A percentile compares a stretch with the other conserved stretches of the same genome.
These are phyloP conservation scores for Ustilago bromivora DNA, from an alignment of 1,284 basidiomycete genomes.

Conservation along the genomic window DNA sequence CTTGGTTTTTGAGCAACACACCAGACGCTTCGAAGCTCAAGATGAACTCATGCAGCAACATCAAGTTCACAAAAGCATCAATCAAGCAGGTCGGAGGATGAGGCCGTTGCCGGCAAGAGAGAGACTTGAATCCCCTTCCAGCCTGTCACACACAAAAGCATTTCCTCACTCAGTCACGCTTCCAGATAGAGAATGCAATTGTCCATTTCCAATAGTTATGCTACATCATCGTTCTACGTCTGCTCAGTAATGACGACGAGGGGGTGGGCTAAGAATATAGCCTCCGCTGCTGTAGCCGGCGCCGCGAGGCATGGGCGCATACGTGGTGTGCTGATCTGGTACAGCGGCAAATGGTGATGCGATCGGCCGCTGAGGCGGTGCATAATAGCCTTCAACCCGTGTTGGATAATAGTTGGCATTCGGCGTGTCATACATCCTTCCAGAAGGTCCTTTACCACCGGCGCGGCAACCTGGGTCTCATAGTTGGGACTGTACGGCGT, in stretches of 20 bases:
- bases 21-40: neutral
- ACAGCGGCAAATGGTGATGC: conserved; percentile 1
- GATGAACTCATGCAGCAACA: neutral
- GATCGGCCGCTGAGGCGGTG: neutral
- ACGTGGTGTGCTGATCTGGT: neutral
- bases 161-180: neutral
- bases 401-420: conserved; percentile 44
- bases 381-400: conserved; percentile 12
- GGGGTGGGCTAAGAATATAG: conserved; percentile 13
- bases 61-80: neutral
- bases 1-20: too few relatives aligned
- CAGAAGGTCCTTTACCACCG: conserved; percentile 15
- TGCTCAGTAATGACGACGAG: conserved; percentile 8
- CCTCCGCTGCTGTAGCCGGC: conserved; percentile 5
- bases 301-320: conserved; percentile 1
- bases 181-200: neutral
- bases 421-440: conserved; percentile 40
- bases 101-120: neutral
- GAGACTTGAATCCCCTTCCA: too few relatives aligned
- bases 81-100: neutral
- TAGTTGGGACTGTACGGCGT: conserved; percentile 39
- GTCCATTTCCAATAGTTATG: neutral
- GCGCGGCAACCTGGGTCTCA: conserved; percentile 7
- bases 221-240: neutral
- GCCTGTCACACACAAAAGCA: too few relatives aligned